Base-by-base conservation (phyloP, 352 stramenopile species). In the Globisporangium camurandrum region DNA sequence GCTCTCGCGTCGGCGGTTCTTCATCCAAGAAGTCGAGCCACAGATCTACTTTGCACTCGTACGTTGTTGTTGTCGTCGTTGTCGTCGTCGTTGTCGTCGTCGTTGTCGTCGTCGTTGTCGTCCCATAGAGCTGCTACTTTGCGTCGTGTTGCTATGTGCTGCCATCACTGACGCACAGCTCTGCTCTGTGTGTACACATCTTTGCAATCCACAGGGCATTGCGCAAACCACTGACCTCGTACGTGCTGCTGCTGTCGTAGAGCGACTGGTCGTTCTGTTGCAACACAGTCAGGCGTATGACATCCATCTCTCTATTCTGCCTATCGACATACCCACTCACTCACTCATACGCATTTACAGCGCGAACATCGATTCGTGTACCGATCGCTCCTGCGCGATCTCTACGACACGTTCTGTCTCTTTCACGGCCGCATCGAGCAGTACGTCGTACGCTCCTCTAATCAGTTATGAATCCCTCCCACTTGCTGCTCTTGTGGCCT, bases 11-110 rank as follows among this genome's bases (percentile, higher is more conserved):
- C 59, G 62, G 4, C 57, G 48, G 5, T 70, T 84, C 17, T 80
- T 69, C 22, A 52, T 87, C 1, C 46, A 67, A 16, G 66, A 87
- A 41, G 64, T 85, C 24, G 75, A 87, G 52, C 64, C 68, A 12
- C 56, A 77, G 43, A 65, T 87, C 37, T 87, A 69, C 57, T 68
- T 87, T 44, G 64, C 75, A 19, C 56, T 87, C 56, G 75, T 84
- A 57, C 30, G 42, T 39, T 17, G 10, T n/a, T 33, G 2, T 20
- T 46, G 17, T n/a, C n/a, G 41, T 34, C 30, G 30, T 34, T n/a
- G n/a, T n/a, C n/a, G n/a, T n/a, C n/a, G n/a, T n/a, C n/a, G n/a
- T n/a, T n/a, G n/a, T n/a, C n/a, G n/a, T n/a, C n/a, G n/a, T n/a
- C n/a, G n/a, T n/a, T n/a, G n/a, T n/a, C n/a, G n/a, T n/a, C n/a